Conservation (phyloP, 495 filamentous ascomycete species). For the Penicillium steckii region DNA sequence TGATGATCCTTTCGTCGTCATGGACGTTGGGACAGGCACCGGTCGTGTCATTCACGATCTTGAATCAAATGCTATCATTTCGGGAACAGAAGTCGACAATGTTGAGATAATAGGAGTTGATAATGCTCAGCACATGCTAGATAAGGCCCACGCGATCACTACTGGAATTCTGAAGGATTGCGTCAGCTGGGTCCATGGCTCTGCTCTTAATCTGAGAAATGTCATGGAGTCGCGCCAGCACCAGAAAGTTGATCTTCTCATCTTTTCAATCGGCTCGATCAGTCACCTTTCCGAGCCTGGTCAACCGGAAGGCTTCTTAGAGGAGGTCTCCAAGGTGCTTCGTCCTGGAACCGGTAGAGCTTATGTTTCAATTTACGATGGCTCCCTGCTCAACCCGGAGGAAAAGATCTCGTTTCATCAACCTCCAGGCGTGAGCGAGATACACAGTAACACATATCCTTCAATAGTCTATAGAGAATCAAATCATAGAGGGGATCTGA, state of each 20-base stretch:
- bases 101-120: background rate
- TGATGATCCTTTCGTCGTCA: constrained; percentile 3
- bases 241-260: constrained; percentile 2
- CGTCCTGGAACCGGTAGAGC: constrained; percentile 1
- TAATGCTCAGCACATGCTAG: constrained; percentile 4
- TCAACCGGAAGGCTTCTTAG: background rate
- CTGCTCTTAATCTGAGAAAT: background rate
- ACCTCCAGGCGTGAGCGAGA: background rate
- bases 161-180: background rate
- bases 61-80: background rate
- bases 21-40: constrained; percentile 7
- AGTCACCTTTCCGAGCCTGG: constrained; percentile 2
- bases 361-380: constrained; percentile 7
- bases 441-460: background rate
- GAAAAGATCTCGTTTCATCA: constrained; percentile 7
- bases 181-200: constrained; percentile 2
- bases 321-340: background rate
- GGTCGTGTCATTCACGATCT: constrained; percentile 4
- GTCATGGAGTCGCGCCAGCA: background rate
- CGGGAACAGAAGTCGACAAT: background rate
- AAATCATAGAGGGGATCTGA: constrained; percentile 3
- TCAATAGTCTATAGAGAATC: constrained; percentile 3
- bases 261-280: constrained; percentile 4
- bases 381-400: constrained; percentile 3
- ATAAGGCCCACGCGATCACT: background rate